phyloP scores from a whole-genome alignment of 495 filamentous ascomycete species.

The Immersiella caudata region DNA sequence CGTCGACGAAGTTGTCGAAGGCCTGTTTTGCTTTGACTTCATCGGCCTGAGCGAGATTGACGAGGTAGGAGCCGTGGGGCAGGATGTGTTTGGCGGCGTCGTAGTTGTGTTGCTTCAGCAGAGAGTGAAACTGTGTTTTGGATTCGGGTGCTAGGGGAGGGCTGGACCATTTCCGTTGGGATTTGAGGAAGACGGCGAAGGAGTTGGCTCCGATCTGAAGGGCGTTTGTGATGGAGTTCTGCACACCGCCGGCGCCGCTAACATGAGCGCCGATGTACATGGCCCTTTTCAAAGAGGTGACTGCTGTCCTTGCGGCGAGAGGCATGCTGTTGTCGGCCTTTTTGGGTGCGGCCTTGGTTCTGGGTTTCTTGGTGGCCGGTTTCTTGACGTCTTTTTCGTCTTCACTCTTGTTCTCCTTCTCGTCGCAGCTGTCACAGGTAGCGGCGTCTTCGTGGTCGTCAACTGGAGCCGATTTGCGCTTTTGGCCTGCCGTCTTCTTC shows the following conservation, averaged over 20 bases:
- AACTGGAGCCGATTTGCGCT: constrained; percentile 41
- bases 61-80: constrained; percentile 93
- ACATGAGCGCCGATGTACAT: constrained; percentile 94
- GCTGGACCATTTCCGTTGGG: constrained; percentile 91
- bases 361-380: constrained; percentile 49
- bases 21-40: constrained; percentile 79
- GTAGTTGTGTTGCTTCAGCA: constrained; percentile 71
- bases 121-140: constrained; percentile 63
- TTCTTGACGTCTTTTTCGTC: constrained; percentile 32
- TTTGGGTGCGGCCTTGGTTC: constrained; percentile 47
- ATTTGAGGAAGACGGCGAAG: constrained; percentile 93
- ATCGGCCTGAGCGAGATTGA: constrained; percentile 89
- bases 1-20: constrained; percentile 84
- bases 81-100: constrained; percentile 71
- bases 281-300: constrained; percentile 59
- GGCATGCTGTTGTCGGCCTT: constrained; percentile 59
- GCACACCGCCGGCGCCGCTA: constrained; percentile 84
- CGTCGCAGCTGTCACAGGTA: constrained; percentile 25
- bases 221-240: constrained; percentile 82
- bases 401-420: constrained; percentile 29
- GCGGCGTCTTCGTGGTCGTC: constrained; percentile 28
- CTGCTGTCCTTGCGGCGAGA: constrained; percentile 66
- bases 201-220: constrained; percentile 85
- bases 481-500: constrained; percentile 29
- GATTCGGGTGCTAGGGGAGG: constrained; percentile 72